Percentiles rank a stretch among this genome's conserved stretches.
These are phyloP conservation scores for Auriscalpium microsporum DNA, from an alignment of 768 basidiomycete genomes.

Conservation along the genomic window DNA sequence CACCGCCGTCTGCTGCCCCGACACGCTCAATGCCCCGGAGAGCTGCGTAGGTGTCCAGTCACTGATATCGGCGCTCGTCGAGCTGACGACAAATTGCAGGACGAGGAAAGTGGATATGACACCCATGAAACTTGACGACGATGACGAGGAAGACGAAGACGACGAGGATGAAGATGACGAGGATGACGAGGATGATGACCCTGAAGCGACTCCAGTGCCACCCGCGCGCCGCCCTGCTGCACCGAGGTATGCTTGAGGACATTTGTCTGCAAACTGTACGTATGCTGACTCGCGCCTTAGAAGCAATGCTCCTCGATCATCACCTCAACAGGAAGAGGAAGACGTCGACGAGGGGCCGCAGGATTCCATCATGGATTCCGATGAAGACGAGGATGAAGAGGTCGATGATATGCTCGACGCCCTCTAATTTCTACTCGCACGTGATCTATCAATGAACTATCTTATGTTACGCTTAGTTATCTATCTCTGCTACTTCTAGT, in stretches of 20 bases:
- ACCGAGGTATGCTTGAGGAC: not conserved
- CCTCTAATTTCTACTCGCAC: not conserved
- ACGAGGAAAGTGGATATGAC: slow-evolving; percentile 13
- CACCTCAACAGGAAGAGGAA: not conserved
- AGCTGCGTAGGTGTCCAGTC: slow-evolving; percentile 40
- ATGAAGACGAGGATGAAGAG: slow-evolving; percentile 10
- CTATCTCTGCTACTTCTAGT: not conserved
- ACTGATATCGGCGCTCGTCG: slow-evolving; percentile 27
- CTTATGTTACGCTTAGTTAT: not conserved
- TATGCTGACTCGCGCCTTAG: not conserved
- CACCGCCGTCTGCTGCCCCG: slow-evolving; percentile 31
- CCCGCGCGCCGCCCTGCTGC: not conserved
- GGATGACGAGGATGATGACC: slow-evolving; percentile 6
- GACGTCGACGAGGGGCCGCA: not conserved
- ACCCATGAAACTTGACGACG: slow-evolving; percentile 17
- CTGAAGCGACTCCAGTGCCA: slow-evolving; percentile 13
- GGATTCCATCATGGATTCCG: slow-evolving; percentile 16
- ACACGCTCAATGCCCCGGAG: slow-evolving; percentile 48
- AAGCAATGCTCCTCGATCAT: not conserved
- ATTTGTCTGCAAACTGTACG: not conserved
- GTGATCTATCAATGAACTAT: not conserved
- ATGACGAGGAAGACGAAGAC: slow-evolving; percentile 28
- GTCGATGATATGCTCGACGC: slow-evolving; percentile 13
- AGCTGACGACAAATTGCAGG: slow-evolving; percentile 14
- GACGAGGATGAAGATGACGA: slow-evolving; percentile 16